phyloP scores from a whole-genome alignment of 352 stramenopile genomes.

The Phytophthora sojae region DNA sequence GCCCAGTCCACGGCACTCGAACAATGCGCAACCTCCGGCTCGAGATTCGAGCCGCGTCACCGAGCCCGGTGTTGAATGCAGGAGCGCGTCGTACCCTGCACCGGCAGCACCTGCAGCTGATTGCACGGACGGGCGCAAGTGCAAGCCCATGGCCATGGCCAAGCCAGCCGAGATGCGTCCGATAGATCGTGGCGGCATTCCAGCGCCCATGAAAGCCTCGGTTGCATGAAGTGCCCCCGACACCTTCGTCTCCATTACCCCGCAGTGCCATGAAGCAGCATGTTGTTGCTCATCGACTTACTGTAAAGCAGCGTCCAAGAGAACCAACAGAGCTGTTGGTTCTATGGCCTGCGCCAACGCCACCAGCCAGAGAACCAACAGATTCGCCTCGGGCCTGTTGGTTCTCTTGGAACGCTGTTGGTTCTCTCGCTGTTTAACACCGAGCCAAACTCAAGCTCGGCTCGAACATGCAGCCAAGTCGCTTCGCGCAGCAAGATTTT shows the following conservation, averaged over 20 bases:
- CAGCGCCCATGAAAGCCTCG: no score
- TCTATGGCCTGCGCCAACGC: constrained; percentile 16
- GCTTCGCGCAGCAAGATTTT: neutral
- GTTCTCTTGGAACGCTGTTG: constrained; percentile 36
- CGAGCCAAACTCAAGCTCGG: neutral
- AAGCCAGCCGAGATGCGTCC: constrained; percentile 2
- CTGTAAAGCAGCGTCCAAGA: constrained; percentile 5
- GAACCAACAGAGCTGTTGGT: constrained; percentile 23
- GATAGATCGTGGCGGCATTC: neutral
- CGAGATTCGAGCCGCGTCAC: constrained; percentile 7
- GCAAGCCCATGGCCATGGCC: constrained; percentile 8
- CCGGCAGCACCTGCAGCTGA: neutral
- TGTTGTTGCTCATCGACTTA: no score
- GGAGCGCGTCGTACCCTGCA: constrained; percentile 5
- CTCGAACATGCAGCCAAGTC: constrained; percentile 7
- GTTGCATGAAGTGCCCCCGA: no score
- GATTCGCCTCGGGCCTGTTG: constrained; percentile 18
- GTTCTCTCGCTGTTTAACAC: constrained; percentile 42
- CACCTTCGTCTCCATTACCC: neutral
- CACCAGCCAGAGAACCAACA: constrained; percentile 33
- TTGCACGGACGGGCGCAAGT: constrained; percentile 10
- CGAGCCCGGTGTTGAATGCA: constrained; percentile 8
- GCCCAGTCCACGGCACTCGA: constrained; percentile 2
- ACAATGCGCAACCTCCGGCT: neutral
- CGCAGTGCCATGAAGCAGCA: neutral